Evolutionary conservation across 257 asterid species (phyloP).

Genomic region (Mitragyna speciosa): DNA sequence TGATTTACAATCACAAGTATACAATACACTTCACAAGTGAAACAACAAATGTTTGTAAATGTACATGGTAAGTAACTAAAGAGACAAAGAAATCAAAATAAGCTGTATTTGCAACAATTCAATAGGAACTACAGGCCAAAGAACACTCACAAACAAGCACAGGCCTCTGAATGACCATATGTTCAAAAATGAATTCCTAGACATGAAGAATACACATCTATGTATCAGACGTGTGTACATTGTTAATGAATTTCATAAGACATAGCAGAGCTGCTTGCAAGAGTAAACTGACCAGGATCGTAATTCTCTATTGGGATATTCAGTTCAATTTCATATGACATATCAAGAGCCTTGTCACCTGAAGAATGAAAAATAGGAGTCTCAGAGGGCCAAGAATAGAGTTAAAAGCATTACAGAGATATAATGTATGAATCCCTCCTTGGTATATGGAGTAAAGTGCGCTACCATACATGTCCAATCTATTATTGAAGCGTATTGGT

Average conservation of each 20-base stretch:
- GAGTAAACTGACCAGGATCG: conserved; percentile 72
- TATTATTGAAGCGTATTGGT: conserved; percentile 69
- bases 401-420: not conserved
- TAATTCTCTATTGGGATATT: conserved; percentile 77
- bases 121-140: not conserved
- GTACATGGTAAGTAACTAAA: not conserved
- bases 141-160: not conserved
- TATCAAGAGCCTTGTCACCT: conserved; percentile 69
- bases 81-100: not conserved
- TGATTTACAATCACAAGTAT: not conserved
- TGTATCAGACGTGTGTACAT: not conserved
- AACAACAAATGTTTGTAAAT: not conserved
- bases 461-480: conserved; percentile 73
- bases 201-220: not conserved
- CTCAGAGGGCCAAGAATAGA: conserved; percentile 21
- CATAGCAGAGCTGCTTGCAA: conserved; percentile 81
- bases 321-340: conserved; percentile 76
- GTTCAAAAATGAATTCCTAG: not conserved
- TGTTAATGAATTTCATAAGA: conserved; percentile 12
- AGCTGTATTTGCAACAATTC: not conserved
- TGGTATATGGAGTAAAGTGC: not conserved
- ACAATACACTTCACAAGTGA: not conserved
- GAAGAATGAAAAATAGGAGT: conserved; percentile 23
- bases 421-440: not conserved
- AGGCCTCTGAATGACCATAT: not conserved